phyloP scores from a whole-genome alignment of 352 stramenopile genomes.

The Pythium biforme region DNA sequence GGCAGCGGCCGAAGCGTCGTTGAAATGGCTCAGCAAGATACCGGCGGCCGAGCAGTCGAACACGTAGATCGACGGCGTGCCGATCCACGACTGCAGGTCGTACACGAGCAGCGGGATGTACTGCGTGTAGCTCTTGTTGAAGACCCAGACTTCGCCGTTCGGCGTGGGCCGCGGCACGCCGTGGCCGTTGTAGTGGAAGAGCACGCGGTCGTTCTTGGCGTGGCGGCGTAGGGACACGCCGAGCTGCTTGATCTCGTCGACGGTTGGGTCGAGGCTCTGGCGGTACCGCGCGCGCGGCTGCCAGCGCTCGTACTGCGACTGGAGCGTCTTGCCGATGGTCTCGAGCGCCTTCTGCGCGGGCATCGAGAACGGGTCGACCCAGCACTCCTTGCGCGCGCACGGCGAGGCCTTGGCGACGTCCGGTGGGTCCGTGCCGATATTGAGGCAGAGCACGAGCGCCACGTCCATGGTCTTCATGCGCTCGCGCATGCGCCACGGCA shows the following conservation, averaged over 20 bases:
- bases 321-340: constrained; percentile 93
- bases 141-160: constrained; percentile 99
- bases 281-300: constrained; percentile 94
- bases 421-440: constrained; percentile 97
- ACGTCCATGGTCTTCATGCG: constrained; percentile 93
- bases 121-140: constrained; percentile 99
- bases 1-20: too few relatives aligned
- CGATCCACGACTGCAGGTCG: constrained; percentile 94
- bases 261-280: constrained; percentile 95
- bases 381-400: constrained; percentile 97
- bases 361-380: constrained; percentile 96
- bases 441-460: constrained; percentile 96
- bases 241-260: constrained; percentile 94
- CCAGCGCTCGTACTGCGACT: constrained; percentile 96
- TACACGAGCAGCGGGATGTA: constrained; percentile 98
- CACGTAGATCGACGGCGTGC: constrained; percentile 94
- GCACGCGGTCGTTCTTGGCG: constrained; percentile 92
- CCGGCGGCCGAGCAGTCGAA: constrained; percentile 98
- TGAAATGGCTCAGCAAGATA: constrained; percentile 95
- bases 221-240: constrained; percentile 91
- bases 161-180: constrained; percentile 96
- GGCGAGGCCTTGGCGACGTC: constrained; percentile 96
- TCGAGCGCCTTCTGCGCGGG: constrained; percentile 94
- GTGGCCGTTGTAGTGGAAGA: constrained; percentile 99
- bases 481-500: constrained; percentile 84